phyloP scores from a whole-genome alignment of 805 yeast species.

The Kodamaea fukazawae region DNA sequence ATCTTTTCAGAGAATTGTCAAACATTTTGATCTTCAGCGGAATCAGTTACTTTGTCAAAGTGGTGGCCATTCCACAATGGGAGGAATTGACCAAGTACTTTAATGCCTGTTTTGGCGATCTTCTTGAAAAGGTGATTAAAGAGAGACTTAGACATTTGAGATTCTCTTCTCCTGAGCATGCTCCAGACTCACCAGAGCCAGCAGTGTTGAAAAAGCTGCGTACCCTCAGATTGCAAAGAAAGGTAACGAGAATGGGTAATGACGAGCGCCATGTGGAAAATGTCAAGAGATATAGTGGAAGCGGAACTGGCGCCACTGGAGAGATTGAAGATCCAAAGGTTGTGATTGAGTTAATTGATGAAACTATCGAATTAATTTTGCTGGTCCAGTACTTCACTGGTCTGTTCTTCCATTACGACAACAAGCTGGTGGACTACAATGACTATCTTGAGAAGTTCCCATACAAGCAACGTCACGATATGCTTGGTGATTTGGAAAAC shows the following conservation, averaged over 20 bases:
- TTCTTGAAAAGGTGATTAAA: constrained; percentile 26
- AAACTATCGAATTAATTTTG: constrained; percentile 33
- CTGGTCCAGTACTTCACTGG: constrained; percentile 40
- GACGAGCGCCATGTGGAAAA: constrained; percentile 12
- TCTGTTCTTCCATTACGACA: constrained; percentile 40
- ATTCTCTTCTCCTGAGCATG: constrained; percentile 7
- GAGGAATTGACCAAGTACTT: constrained; percentile 44
- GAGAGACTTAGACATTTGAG: constrained; percentile 20
- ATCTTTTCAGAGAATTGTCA: constrained; percentile 25
- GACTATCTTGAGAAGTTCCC: constrained; percentile 30
- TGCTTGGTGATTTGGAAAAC: constrained; percentile 27
- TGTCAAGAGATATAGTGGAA: constrained; percentile 7
- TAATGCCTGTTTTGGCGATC: constrained; percentile 25
- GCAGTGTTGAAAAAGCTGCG: constrained; percentile 25
- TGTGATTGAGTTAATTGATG: constrained; percentile 35
- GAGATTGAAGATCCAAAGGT: constrained; percentile 33
- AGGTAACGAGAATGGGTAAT: constrained; percentile 25
- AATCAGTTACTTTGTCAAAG: constrained; percentile 49
- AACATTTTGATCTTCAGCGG: constrained; percentile 31
- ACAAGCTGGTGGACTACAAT: constrained; percentile 25
- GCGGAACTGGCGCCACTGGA: constrained; percentile 7
- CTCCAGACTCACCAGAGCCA: constrained; percentile 13
- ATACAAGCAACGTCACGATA: constrained; percentile 25
- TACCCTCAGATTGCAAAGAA: constrained; percentile 28
- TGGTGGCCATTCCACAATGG: constrained; percentile 50